Evolutionary conservation across 2,329 filamentous ascomycete genomes (phyloP), one percentile per base, ranked within the genome.

Genomic region (Thelonectria discophora): DNA sequence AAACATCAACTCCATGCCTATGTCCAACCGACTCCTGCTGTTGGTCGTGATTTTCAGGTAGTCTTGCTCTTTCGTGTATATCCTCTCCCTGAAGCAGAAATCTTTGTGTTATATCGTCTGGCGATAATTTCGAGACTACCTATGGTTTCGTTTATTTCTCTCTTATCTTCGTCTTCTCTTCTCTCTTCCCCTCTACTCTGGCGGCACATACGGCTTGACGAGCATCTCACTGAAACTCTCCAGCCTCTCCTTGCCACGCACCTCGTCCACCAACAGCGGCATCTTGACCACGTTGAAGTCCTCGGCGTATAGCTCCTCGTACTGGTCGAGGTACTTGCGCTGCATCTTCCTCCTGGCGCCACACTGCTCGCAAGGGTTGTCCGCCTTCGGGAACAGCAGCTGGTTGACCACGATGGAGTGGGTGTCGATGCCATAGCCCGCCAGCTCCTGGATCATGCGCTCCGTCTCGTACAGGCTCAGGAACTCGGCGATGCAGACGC

Each of bases 361-460:
- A 80, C 95, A 99, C 82, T 99, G 95, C 65, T 97, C 93, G 79
- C 95, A 99, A 37, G 88, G 86, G 75, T 90, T 96, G 55, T 89
- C 90, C 68, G 89, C 85, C 78, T 91, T 92, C 17, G 95, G 95
- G 81, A 97, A 99, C 58, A 99, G 83, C 69, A 99, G 85, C 84
- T 99, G 95, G 79, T 99, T 99, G 73, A 99, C 95, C 47, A 99
- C 95, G 76, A 99, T 98, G 75, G 90, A 89, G 81, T 98, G 95
- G 7, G 94, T 97, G 78, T 99, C 95, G 76, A 99, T 99, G 74
- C 90, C 84, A 81, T 97, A 99, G 76, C 87, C 91, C 49, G 93
- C 89, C 64, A 99, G 84, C 82, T 99, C 95, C 84, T 99, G 95
- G 72, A 99, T 98, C 95, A 99, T 98, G 73, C 95, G 91, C 84